Percentiles rank a stretch among this genome's conserved stretches.
phyloP scores from a whole-genome alignment of 495 filamentous ascomycete species.

The Hypoxylon subgilvum region DNA sequence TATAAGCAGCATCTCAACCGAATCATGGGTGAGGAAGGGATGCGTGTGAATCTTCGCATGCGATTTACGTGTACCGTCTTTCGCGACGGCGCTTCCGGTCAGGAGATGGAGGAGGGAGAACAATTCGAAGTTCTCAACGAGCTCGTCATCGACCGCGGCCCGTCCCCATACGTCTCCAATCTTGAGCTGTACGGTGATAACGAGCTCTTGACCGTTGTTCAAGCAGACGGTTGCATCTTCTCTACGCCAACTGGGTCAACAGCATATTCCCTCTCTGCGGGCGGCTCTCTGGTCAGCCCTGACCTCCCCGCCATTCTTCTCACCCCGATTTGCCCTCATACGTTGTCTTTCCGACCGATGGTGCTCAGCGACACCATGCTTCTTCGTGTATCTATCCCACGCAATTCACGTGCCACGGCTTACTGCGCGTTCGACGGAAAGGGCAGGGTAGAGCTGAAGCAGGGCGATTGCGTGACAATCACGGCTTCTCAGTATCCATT shows the following conservation, averaged over 20 bases:
- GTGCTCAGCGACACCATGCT: constrained; percentile 95
- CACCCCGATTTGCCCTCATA: constrained; percentile 97
- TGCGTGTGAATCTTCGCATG: constrained; percentile 95
- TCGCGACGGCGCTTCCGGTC: constrained; percentile 57
- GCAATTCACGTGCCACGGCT: constrained; percentile 82
- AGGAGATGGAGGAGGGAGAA: constrained; percentile 73
- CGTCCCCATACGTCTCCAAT: constrained; percentile 95
- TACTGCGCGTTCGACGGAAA: constrained; percentile 98
- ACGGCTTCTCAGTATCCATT: constrained; percentile 95
- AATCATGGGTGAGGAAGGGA: constrained; percentile 89
- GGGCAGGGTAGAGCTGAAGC: constrained; percentile 84
- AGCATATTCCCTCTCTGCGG: constrained; percentile 93
- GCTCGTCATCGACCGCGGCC: constrained; percentile 94
- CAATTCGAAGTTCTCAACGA: constrained; percentile 97
- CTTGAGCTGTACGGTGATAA: constrained; percentile 93
- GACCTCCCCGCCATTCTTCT: constrained; percentile 97
- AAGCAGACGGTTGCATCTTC: constrained; percentile 97
- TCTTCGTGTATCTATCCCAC: constrained; percentile 84
- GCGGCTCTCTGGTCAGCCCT: constrained; percentile 92
- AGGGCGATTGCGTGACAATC: constrained; percentile 94
- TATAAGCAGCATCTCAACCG: constrained; percentile 81
- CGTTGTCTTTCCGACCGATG: constrained; percentile 95
- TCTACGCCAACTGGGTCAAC: constrained; percentile 94
- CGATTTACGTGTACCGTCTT: constrained; percentile 96
- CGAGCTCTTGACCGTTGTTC: constrained; percentile 88